These are phyloP conservation scores for Nephelium lappaceum DNA, from an alignment of 345 rosid species.

Conservation along the genomic window DNA sequence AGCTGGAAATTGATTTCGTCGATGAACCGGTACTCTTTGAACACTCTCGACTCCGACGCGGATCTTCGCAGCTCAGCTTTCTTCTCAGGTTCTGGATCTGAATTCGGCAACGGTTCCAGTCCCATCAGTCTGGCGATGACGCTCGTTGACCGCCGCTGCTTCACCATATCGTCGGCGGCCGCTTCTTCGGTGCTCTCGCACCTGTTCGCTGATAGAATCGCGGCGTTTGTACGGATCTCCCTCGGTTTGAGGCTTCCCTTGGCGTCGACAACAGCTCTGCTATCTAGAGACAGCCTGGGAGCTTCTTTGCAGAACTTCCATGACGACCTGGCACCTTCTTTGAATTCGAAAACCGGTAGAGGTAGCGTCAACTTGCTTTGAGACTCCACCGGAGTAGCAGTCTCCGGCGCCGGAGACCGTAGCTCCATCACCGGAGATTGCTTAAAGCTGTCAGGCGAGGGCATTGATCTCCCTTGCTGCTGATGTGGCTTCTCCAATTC, in stretches of 20 bases:
- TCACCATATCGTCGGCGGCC: slow-evolving; percentile 37
- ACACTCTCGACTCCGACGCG: slow-evolving; percentile 86
- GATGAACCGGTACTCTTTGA: slow-evolving; percentile 61
- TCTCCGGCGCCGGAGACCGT: slow-evolving; percentile 43
- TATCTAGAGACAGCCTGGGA: slow-evolving; percentile 96
- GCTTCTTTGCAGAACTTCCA: slow-evolving; percentile 92
- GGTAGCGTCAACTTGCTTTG: slow-evolving; percentile 45
- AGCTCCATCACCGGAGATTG: slow-evolving; percentile 43
- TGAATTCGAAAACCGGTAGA: slow-evolving; percentile 54
- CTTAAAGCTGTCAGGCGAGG: slow-evolving; percentile 49
- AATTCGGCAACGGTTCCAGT: slow-evolving; percentile 64
- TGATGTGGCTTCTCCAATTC: slow-evolving; percentile 38
- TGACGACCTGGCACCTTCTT: slow-evolving; percentile 58
- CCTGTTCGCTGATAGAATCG: slow-evolving; percentile 35
- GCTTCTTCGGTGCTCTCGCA: slow-evolving; percentile 30
- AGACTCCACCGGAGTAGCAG: slow-evolving; percentile 24
- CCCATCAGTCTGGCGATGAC: slow-evolving; percentile 97
- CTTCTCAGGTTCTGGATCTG: slow-evolving; percentile 48
- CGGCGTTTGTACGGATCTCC: slow-evolving; percentile 63
- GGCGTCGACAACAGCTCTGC: slow-evolving; percentile 85
- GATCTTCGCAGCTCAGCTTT: slow-evolving; percentile 82
- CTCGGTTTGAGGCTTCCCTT: slow-evolving; percentile 86
- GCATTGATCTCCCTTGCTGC: slow-evolving; percentile 35
- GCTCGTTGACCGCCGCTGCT: slow-evolving; percentile 72
- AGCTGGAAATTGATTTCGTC: slow-evolving; percentile 53